Evolutionary conservation across 176 grass and related monocot genomes (phyloP).

Genomic region (Eragrostis curvula): DNA sequence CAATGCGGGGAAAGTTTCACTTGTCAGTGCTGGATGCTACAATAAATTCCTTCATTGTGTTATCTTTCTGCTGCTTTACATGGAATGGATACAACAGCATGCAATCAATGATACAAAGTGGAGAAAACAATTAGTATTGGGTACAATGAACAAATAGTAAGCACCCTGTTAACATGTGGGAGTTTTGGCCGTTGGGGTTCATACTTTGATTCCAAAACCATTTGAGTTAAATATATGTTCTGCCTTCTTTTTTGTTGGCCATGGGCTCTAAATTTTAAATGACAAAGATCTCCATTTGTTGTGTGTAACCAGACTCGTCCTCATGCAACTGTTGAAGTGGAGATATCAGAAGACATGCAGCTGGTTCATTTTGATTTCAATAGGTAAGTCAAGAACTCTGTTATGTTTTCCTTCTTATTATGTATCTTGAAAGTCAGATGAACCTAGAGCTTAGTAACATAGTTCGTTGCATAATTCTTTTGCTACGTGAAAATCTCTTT

Average conservation of each 20-base stretch:
- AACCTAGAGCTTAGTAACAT: conserved; percentile 10
- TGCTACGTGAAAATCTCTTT: conserved; percentile 2
- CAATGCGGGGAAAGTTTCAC: conserved; percentile 22
- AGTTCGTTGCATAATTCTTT: not conserved
- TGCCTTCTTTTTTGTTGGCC: not conserved
- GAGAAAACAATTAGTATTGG: not conserved
- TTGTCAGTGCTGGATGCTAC: not conserved
- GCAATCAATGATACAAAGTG: conserved; percentile 15
- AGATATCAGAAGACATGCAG: conserved; percentile 99
- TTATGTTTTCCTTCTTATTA: not conserved
- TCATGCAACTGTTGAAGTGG: conserved; percentile 99
- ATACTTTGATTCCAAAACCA: not conserved
- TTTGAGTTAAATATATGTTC: conserved; percentile 2
- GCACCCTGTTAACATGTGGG: not conserved
- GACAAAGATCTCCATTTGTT: conserved; percentile 22
- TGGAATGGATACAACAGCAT: not conserved
- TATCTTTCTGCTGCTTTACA: conserved; percentile 24
- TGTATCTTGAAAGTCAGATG: conserved; percentile 1
- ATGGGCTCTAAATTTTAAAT: not conserved
- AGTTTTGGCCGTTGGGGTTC: not conserved
- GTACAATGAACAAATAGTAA: conserved; percentile 31
- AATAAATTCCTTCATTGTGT: conserved; percentile 26
- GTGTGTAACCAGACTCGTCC: conserved; percentile 77
- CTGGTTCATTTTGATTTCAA: conserved; percentile 99
- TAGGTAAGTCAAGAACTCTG: conserved; percentile 61